Conservation (phyloP, 2,329 filamentous ascomycete genomes). For the Hypoxylon rubiginosum region DNA sequence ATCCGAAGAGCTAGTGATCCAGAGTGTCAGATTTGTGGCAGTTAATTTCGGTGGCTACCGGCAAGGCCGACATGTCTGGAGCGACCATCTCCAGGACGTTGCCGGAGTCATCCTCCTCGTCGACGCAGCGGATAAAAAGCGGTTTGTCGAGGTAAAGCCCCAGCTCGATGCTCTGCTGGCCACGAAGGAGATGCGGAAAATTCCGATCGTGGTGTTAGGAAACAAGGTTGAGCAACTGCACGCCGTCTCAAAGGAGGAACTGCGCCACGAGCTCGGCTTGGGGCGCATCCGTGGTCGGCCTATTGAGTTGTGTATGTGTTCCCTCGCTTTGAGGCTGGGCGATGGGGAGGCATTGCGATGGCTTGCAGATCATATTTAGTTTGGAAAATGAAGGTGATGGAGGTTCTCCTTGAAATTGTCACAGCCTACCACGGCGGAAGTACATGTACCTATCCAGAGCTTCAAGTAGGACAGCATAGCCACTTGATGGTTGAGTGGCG, state of each 20-base stretch:
- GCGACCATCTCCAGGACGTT: conserved; percentile 79
- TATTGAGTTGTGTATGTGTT: conserved; percentile 19
- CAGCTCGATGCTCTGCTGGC: conserved; percentile 79
- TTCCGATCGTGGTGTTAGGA: conserved; percentile 79
- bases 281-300: not conserved
- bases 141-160: conserved; percentile 78
- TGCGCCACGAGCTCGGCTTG: conserved; percentile 75
- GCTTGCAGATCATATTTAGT: conserved; percentile 5
- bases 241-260: conserved; percentile 78
- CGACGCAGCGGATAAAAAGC: conserved; percentile 80
- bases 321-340: conserved; percentile 3
- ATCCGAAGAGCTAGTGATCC: conserved; percentile 73
- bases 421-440: not conserved
- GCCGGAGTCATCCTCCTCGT: conserved; percentile 81
- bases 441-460: too few relatives aligned
- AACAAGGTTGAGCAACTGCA: conserved; percentile 85
- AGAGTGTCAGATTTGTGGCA: conserved; percentile 73
- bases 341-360: conserved; percentile 2
- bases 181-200: conserved; percentile 82
- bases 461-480: too few relatives aligned
- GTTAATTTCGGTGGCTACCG: conserved; percentile 66
- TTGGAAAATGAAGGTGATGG: not conserved
- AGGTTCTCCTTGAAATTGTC: not conserved
- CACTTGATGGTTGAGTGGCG: too few relatives aligned
- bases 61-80: conserved; percentile 74